Evolutionary conservation across 345 rosid species (phyloP), one percentile per base, ranked within the genome.

Genomic region (Kandelia obovata): DNA sequence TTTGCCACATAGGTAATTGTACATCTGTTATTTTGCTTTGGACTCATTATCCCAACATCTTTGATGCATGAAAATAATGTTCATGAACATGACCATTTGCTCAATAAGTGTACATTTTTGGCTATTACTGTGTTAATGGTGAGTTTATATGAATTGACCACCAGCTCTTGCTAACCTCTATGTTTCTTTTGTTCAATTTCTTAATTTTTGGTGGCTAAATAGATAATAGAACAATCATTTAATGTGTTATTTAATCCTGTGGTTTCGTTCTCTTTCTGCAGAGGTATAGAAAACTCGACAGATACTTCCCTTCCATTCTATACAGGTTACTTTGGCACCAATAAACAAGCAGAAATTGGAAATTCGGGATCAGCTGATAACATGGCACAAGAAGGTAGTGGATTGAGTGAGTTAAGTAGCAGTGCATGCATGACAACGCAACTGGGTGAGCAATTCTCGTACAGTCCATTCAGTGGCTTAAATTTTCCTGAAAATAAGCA

Each of bases 1-100:
- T 79, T 84, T 86, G 39, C 81, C 84, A 25, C 84, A 81, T 25
- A 78, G 86, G 98, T 88, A 67, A 77, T 77, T 77, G 6, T 39
- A 20, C 43, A 13, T 53, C 55, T 55, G 19, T 49, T 53, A 35
- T 39, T 19, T 25, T 32, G 34, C 56, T 67, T 64, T 31, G 52
- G 37, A 30, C 47, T 19, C 10, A 7, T 34, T 34, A 26, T 58
- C 57, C 49, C 16, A n/a, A 6, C 15, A 7, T 23, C 27, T 27
- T 58, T 2, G 20, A 25, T 26, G 20, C 7, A 19, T 15, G 30
- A n/a, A 10, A 20, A 53, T 52, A 35, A 51, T 3, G 37, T 58
- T 58, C 58, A 46, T 67, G 62, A 52, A 6, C 25, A 15, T n/a
- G 39, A 70, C 7, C n/a, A 63, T 72, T 11, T 70, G 34, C 37